Evolutionary conservation across 257 asterid species (phyloP).

Genomic region (Fraxinus americana): DNA sequence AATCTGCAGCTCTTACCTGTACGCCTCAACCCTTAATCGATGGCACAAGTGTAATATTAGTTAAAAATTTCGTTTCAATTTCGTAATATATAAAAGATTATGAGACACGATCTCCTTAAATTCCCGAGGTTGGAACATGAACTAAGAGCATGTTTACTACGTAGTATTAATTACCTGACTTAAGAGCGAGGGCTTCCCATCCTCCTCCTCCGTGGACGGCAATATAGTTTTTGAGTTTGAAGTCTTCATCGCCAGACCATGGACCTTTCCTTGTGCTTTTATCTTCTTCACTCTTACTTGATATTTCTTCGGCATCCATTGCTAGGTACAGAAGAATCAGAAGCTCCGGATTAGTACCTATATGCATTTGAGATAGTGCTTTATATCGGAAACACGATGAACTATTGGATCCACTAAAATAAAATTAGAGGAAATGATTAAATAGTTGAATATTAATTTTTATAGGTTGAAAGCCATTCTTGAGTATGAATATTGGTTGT

Average conservation of each 20-base stretch:
- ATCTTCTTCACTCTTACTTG: background rate
- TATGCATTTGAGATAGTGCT: background rate
- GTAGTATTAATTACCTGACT: constrained; percentile 12
- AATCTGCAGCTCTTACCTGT: constrained; percentile 35
- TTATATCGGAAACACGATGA: background rate
- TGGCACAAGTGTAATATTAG: too few species aligned
- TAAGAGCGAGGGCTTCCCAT: constrained; percentile 33
- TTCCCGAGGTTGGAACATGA: background rate
- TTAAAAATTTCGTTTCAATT: too few species aligned
- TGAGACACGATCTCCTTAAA: too few species aligned
- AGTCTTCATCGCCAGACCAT: constrained; percentile 39
- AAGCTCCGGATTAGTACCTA: background rate
- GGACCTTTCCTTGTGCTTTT: constrained; percentile 26
- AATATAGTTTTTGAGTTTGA: constrained; percentile 31
- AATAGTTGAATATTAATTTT: too few species aligned
- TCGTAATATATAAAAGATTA: too few species aligned
- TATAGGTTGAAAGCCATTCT: background rate
- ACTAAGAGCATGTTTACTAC: too few species aligned
- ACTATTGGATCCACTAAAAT: background rate
- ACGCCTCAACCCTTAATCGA: constrained; percentile 30
- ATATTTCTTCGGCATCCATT: constrained; percentile 14
- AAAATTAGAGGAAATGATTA: too few species aligned
- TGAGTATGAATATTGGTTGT: background rate
- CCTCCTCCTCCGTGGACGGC: constrained; percentile 32
- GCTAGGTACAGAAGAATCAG: background rate